A percentile compares a stretch with the other conserved stretches of the same genome.
Evolutionary conservation across 495 filamentous ascomycete species (phyloP).

Genomic region (Thozetella sp.): DNA sequence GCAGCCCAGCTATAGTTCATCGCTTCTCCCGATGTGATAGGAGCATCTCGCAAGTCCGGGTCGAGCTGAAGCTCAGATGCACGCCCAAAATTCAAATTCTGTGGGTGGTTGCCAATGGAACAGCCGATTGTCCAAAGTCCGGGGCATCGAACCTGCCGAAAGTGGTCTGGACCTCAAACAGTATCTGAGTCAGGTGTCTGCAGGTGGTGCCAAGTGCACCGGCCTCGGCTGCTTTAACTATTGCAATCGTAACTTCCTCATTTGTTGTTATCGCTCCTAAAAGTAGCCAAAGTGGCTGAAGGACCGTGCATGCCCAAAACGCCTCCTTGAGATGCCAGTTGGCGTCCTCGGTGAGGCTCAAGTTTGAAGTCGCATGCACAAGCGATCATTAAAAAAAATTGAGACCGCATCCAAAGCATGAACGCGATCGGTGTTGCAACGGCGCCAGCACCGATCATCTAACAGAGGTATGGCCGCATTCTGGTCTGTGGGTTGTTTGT

Average conservation of each 20-base stretch:
- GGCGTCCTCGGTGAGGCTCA: background rate
- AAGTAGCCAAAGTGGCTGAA: background rate
- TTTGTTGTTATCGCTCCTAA: too few species aligned
- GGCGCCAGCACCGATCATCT: background rate
- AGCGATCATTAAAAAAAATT: too few species aligned
- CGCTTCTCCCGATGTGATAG: background rate
- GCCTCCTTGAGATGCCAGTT: background rate
- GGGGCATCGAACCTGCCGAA: background rate
- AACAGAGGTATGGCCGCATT: background rate
- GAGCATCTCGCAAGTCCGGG: background rate
- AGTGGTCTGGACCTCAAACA: background rate
- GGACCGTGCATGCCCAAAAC: background rate
- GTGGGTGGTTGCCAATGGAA: background rate
- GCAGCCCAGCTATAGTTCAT: background rate
- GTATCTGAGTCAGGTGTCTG: background rate
- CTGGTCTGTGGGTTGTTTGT: background rate
- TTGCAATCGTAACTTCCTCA: too few species aligned
- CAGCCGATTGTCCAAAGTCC: background rate
- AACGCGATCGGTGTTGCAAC: background rate
- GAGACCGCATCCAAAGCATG: background rate
- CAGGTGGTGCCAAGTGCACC: conserved; percentile 2
- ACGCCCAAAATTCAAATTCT: background rate
- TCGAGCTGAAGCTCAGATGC: background rate
- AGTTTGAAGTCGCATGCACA: background rate
- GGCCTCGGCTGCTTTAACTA: background rate